Percentiles rank a stretch among this genome's conserved stretches.
phyloP scores from a whole-genome alignment of 1,284 basidiomycete genomes.

The Phlebopus sp. region DNA sequence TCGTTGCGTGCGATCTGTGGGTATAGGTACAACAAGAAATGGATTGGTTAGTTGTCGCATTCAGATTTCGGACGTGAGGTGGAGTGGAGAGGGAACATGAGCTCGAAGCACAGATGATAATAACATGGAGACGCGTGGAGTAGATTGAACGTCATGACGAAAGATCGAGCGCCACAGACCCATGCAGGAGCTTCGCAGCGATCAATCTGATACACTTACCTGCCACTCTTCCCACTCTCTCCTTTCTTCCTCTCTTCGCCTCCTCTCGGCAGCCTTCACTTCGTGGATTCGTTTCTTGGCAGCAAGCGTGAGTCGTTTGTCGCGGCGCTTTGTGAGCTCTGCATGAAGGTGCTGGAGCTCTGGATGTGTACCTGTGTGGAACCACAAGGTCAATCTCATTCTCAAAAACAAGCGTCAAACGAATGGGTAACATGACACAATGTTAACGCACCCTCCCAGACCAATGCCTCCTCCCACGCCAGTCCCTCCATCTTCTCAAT shows the following conservation, averaged over 20 bases:
- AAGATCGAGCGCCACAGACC: not conserved
- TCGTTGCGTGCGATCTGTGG: conserved; percentile 62
- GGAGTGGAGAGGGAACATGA: conserved; percentile 4
- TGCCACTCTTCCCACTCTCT: conserved; percentile 78
- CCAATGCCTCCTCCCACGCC: conserved; percentile 71
- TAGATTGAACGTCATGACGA: not conserved
- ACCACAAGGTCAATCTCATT: too few species aligned
- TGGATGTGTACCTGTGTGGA: conserved; percentile 66
- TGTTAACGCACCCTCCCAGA: conserved; percentile 54
- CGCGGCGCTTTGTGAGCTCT: conserved; percentile 69
- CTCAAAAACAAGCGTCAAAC: not conserved
- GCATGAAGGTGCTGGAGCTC: conserved; percentile 77
- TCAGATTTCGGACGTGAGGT: too few species aligned
- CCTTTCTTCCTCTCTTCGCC: conserved; percentile 58
- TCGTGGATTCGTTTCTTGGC: conserved; percentile 67
- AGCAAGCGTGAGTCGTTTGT: conserved; percentile 72
- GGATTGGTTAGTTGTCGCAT: too few species aligned
- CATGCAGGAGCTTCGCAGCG: not conserved
- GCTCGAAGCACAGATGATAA: conserved; percentile 5
- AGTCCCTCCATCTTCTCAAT: conserved; percentile 80
- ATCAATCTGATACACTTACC: conserved; percentile 38
- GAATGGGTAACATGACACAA: conserved; percentile 9
- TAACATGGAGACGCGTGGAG: conserved; percentile 1
- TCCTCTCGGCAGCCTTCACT: conserved; percentile 51
- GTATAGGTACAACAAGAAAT: not conserved